Evolutionary conservation across 2,329 filamentous ascomycete species (phyloP).

Genomic region (Pyrenophora teres): DNA sequence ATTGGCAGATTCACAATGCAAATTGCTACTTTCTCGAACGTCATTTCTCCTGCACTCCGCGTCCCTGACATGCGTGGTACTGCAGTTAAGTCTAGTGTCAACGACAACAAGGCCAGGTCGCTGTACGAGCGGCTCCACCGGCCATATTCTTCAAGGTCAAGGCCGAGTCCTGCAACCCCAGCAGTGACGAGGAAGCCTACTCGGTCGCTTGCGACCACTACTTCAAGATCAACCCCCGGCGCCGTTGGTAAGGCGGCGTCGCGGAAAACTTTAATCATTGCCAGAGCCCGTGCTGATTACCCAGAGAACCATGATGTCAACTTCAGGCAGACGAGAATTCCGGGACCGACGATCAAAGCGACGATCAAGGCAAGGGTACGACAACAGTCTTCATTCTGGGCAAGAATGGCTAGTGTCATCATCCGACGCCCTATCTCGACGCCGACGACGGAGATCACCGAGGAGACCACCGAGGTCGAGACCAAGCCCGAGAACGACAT

Average conservation of each 20-base stretch:
- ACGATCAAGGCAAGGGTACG: neutral
- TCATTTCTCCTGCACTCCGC: constrained; percentile 1
- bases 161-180: neutral
- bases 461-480: neutral
- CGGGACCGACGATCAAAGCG: neutral
- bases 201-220: neutral
- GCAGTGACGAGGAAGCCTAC: neutral
- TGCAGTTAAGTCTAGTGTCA: constrained; percentile 6
- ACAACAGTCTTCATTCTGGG: neutral
- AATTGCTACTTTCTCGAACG: neutral
- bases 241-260: neutral
- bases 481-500: neutral
- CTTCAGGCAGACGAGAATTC: neutral
- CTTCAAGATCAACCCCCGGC: neutral
- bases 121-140: constrained; percentile 6
- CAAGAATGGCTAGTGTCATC: neutral
- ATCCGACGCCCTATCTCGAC: neutral
- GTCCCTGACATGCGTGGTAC: constrained; percentile 5
- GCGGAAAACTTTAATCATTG: neutral
- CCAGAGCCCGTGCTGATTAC: constrained; percentile 2
- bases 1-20: neutral
- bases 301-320: neutral
- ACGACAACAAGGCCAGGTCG: constrained; percentile 1
- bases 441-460: neutral
- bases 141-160: neutral